Evolutionary conservation across 768 basidiomycete genomes (phyloP), one percentile per base, ranked within the genome.

Genomic region (Tulasnella sp.): DNA sequence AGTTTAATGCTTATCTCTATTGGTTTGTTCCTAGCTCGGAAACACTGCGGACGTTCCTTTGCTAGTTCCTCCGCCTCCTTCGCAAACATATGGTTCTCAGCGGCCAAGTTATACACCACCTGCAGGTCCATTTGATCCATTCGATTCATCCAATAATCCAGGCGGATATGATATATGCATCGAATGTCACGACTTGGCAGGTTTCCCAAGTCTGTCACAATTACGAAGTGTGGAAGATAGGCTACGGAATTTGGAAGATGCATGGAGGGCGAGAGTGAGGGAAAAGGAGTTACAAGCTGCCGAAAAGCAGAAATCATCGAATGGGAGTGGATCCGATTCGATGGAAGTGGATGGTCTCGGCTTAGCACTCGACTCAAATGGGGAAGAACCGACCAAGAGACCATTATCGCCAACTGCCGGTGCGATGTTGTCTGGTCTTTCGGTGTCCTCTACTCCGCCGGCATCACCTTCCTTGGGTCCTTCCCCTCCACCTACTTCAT

Each of bases 111-210:
- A 19, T 33, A 55, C 48, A 32, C 45, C 16, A 53, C 53, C 29
- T 49, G 57, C 35, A 24, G 53, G 45, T 10, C 37, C 44, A 31
- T 41, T 59, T 54, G 64, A 66, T 37, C 63, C 69, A 15, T 71
- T 70, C 54, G 62, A 67, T 53, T 43, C 62, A 27, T 57, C 57
- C 41, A 73, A 74, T 48, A 70, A 72, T 57, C 72, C 75, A 13
- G 59, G 56, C 27, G 85, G 83, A 13, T 90, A 79, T 60, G 81
- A 89, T 60, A 76, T 93, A 37, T 91, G 87, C 63, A 75, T 93
- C 55, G 88, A 93, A 66, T 87, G 85, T 61, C 82, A 85, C 60
- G 86, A 91, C 57, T 68, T 76, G 29, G 84, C 85, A 2, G 78
- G 79, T 12, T 81, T 84, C 63, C 83, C 88, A 0, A 70, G 71